These are phyloP conservation scores for Sporisorium sorghi DNA, from an alignment of 1,284 basidiomycete species.

Conservation along the genomic window DNA sequence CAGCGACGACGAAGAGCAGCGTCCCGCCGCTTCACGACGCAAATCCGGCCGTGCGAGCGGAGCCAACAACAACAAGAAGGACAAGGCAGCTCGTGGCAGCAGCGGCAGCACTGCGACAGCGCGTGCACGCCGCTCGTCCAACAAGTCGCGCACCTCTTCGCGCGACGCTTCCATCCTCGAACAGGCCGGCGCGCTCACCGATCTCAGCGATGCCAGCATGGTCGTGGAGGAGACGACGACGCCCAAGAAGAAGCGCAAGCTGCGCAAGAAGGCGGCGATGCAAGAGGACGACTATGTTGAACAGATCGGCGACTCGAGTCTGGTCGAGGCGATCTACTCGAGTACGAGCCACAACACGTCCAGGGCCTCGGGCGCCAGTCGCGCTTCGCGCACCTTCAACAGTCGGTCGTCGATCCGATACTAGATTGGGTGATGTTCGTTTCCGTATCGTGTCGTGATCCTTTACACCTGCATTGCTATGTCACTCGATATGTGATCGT, in stretches of 20 bases:
- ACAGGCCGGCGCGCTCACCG: constrained; percentile 26
- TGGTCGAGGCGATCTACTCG: constrained; percentile 45
- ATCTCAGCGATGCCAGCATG: constrained; percentile 48
- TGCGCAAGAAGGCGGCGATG: constrained; percentile 52
- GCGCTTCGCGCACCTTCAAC: constrained; percentile 27
- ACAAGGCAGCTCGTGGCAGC: constrained; percentile 18
- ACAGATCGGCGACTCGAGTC: constrained; percentile 48
- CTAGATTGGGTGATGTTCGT: neutral
- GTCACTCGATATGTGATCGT: neutral
- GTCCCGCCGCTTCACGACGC: constrained; percentile 12
- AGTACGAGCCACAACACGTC: constrained; percentile 20
- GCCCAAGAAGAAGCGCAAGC: constrained; percentile 50
- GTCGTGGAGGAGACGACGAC: constrained; percentile 25
- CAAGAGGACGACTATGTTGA: constrained; percentile 57
- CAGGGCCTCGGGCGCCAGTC: constrained; percentile 9
- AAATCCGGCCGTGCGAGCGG: constrained; percentile 34
- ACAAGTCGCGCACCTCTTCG: constrained; percentile 23
- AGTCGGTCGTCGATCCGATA: constrained; percentile 22
- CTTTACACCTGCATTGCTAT: neutral
- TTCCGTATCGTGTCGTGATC: neutral
- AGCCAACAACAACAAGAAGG: constrained; percentile 7
- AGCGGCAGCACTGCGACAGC: constrained; percentile 28
- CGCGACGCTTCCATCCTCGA: constrained; percentile 24
- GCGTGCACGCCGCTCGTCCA: constrained; percentile 35
- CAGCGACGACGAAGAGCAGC: constrained; percentile 40